A percentile compares a stretch with the other conserved stretches of the same genome.
These are phyloP conservation scores for Cutaneotrichosporon arboriforme DNA, from an alignment of 1,284 basidiomycete species.

Conservation along the genomic window DNA sequence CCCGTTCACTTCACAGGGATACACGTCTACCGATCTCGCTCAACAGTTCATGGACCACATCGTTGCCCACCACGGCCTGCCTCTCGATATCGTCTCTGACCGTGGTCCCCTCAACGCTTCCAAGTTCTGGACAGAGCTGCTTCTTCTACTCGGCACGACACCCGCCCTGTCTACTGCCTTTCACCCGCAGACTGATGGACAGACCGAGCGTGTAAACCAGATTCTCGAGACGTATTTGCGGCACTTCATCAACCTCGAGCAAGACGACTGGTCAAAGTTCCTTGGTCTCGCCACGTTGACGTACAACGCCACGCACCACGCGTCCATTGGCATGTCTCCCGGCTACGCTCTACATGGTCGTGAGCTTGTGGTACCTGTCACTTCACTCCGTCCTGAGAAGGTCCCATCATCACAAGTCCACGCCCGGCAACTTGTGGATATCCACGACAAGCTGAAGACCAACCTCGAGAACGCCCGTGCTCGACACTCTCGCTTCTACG, in stretches of 20 bases:
- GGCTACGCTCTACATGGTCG: constrained; percentile 49
- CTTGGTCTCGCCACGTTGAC: constrained; percentile 44
- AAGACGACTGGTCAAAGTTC: constrained; percentile 49
- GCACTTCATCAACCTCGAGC: constrained; percentile 38
- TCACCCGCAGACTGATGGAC: constrained; percentile 32
- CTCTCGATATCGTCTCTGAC: neutral
- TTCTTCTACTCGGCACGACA: neutral
- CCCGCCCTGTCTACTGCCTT: constrained; percentile 15
- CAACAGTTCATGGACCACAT: constrained; percentile 1
- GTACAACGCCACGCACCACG: constrained; percentile 50
- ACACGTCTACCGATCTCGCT: neutral
- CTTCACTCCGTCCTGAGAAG: neutral
- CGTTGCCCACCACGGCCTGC: constrained; percentile 13
- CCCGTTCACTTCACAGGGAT: constrained; percentile 14
- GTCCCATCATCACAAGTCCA: neutral
- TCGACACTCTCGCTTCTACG: neutral
- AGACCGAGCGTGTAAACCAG: constrained; percentile 27
- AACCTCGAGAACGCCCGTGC: neutral
- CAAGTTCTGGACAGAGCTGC: constrained; percentile 13
- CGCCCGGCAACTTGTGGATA: neutral
- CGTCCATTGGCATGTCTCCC: constrained; percentile 46
- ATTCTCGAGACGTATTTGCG: constrained; percentile 27
- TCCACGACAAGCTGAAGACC: neutral
- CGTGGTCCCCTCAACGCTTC: neutral
- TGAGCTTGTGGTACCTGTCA: constrained; percentile 24